Conservation (phyloP, 495 filamentous ascomycete genomes). For the Penicillium flavigenum region DNA sequence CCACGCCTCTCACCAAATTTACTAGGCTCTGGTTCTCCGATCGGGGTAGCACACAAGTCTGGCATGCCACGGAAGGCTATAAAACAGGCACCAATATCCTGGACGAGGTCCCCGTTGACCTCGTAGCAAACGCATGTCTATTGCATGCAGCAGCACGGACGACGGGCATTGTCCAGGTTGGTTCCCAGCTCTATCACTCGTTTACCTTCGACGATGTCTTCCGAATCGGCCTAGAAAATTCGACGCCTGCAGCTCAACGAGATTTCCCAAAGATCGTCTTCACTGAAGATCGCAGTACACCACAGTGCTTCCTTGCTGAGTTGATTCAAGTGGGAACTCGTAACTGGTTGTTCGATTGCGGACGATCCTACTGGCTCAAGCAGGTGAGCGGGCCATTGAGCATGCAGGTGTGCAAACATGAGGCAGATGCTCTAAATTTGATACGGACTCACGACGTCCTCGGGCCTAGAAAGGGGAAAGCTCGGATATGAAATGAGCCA, state of each 20-base stretch:
- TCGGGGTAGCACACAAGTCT: slow-evolving; percentile 30
- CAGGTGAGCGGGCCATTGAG: slow-evolving; percentile 36
- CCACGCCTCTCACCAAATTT: slow-evolving; percentile 39
- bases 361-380: slow-evolving; percentile 39
- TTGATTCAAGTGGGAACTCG: slow-evolving; percentile 36
- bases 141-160: slow-evolving; percentile 37
- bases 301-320: slow-evolving; percentile 37
- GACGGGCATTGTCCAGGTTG: slow-evolving; percentile 36
- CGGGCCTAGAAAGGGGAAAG: slow-evolving; percentile 17
- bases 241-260: slow-evolving; percentile 21
- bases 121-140: slow-evolving; percentile 42
- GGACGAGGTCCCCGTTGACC: slow-evolving; percentile 44
- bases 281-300: slow-evolving; percentile 28
- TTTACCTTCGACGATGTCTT: slow-evolving; percentile 35
- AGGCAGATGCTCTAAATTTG: slow-evolving; percentile 31
- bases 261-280: slow-evolving; percentile 32
- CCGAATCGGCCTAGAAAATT: slow-evolving; percentile 21
- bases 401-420: slow-evolving; percentile 26
- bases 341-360: slow-evolving; percentile 42
- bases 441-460: slow-evolving; percentile 26
- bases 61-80: slow-evolving; percentile 37
- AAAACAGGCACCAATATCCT: slow-evolving; percentile 35
- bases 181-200: slow-evolving; percentile 33
- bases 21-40: slow-evolving; percentile 32
- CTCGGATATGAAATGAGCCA: slow-evolving; percentile 19